Conservation (phyloP, 371 early-diverging fungal genomes). For the Apophysomyces ossiformis region DNA sequence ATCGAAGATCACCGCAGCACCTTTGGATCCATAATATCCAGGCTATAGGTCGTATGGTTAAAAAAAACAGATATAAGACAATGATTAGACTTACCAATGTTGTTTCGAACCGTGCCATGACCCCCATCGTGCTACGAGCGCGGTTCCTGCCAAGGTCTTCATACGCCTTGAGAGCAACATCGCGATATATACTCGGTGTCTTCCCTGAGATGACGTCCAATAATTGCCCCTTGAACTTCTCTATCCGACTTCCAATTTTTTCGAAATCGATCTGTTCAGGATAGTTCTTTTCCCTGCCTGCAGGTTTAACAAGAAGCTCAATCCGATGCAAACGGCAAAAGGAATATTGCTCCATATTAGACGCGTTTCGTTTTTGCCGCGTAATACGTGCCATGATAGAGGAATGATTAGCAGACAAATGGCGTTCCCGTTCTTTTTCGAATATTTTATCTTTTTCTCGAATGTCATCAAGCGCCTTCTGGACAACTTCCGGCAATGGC, state of each 20-base stretch:
- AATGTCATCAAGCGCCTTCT: background rate
- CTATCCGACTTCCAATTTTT: conserved; percentile 29
- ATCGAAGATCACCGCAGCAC: conserved; percentile 47
- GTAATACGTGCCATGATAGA: background rate
- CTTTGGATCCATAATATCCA: conserved; percentile 69
- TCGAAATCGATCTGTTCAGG: conserved; percentile 45
- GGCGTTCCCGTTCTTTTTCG: background rate
- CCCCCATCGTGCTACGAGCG: conserved; percentile 40
- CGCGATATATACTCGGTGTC: conserved; percentile 32
- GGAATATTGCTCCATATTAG: conserved; percentile 24
- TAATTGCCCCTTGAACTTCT: conserved; percentile 27
- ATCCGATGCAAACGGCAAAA: conserved; percentile 54
- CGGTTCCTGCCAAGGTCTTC: conserved; percentile 38
- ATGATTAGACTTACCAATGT: conserved; percentile 31
- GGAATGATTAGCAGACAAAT: background rate
- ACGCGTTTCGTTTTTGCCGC: conserved; percentile 12
- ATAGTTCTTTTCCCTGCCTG: conserved; percentile 40
- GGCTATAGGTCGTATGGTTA: conserved; percentile 36
- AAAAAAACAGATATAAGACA: background rate
- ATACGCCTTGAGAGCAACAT: conserved; percentile 27
- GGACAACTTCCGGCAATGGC: background rate
- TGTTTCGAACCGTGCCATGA: conserved; percentile 38
- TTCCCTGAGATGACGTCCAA: conserved; percentile 33
- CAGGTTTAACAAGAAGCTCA: conserved; percentile 45
- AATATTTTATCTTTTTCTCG: background rate